Percentiles rank a stretch among this genome's conserved stretches.
Evolutionary conservation across 768 basidiomycete species (phyloP).

Genomic region (Trametes sanguinea): DNA sequence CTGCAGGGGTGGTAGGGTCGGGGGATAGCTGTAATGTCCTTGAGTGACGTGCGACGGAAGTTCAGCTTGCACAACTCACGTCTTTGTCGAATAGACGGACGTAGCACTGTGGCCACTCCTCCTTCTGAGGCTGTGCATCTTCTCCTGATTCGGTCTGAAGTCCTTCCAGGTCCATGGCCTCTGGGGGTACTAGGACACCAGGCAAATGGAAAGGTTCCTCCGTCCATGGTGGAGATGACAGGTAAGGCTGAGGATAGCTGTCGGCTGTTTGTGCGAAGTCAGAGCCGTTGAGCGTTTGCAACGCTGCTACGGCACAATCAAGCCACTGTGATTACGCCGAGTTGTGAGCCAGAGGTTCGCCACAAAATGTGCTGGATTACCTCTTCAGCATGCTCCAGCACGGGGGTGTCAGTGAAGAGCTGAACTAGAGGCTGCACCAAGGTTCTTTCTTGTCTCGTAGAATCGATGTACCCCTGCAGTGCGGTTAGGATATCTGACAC

Average conservation of each 20-base stretch:
- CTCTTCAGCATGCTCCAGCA: constrained; percentile 61
- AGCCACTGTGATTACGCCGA: constrained; percentile 53
- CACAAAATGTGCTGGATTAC: constrained; percentile 37
- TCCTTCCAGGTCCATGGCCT: constrained; percentile 79
- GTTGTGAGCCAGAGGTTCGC: neutral
- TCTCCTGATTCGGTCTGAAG: constrained; percentile 69
- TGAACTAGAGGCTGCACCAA: constrained; percentile 64
- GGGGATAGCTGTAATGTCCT: constrained; percentile 62
- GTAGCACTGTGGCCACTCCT: constrained; percentile 80
- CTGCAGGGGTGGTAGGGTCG: constrained; percentile 68
- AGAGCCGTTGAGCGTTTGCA: constrained; percentile 61
- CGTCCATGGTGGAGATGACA: constrained; percentile 44
- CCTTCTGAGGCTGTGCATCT: constrained; percentile 72
- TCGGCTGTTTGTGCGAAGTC: constrained; percentile 58
- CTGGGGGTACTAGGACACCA: constrained; percentile 82
- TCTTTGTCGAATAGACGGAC: constrained; percentile 65
- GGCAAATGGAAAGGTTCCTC: constrained; percentile 67
- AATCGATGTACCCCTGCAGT: constrained; percentile 71
- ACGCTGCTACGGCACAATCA: constrained; percentile 65
- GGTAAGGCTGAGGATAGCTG: constrained; percentile 69
- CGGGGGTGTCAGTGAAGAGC: constrained; percentile 46
- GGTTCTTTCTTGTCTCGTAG: constrained; percentile 56
- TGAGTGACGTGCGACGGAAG: neutral
- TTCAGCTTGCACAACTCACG: constrained; percentile 33
- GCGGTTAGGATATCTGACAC: constrained; percentile 69